Evolutionary conservation across 2,329 filamentous ascomycete species (phyloP).

Genomic region (Huntiella savannae): DNA sequence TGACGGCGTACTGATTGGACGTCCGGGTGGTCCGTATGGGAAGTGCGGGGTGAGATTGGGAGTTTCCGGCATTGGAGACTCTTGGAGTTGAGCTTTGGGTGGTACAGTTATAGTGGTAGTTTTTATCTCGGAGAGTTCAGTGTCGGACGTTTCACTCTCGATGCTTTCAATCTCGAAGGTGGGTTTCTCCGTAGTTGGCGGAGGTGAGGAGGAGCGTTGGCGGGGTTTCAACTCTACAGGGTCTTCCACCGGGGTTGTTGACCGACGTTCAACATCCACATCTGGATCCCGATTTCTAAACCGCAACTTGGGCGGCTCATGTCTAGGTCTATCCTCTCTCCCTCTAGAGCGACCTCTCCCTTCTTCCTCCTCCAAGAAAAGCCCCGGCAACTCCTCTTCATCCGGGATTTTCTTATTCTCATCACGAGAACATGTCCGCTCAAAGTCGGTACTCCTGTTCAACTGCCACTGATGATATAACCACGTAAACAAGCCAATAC

Average conservation of each 20-base stretch:
- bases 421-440: background rate
- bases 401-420: background rate
- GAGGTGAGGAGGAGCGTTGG: background rate
- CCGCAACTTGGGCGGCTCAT: background rate
- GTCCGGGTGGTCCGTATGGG: too few relatives aligned
- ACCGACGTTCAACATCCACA: background rate
- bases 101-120: too few relatives aligned
- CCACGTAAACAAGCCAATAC: slow-evolving; percentile 7
- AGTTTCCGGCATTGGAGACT: too few relatives aligned
- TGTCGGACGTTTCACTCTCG: background rate
- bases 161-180: background rate
- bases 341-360: background rate
- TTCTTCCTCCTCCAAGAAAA: background rate
- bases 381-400: background rate
- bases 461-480: slow-evolving; percentile 7
- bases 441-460: background rate
- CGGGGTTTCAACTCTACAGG: background rate
- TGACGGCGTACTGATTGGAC: too few relatives aligned
- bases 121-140: too few relatives aligned
- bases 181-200: background rate
- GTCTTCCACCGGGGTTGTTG: background rate
- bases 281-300: background rate
- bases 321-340: background rate
- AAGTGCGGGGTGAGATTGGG: too few relatives aligned
- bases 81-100: too few relatives aligned